Base-by-base conservation (phyloP, 177 flowering plant species). In the Vitis hybrid region DNA sequence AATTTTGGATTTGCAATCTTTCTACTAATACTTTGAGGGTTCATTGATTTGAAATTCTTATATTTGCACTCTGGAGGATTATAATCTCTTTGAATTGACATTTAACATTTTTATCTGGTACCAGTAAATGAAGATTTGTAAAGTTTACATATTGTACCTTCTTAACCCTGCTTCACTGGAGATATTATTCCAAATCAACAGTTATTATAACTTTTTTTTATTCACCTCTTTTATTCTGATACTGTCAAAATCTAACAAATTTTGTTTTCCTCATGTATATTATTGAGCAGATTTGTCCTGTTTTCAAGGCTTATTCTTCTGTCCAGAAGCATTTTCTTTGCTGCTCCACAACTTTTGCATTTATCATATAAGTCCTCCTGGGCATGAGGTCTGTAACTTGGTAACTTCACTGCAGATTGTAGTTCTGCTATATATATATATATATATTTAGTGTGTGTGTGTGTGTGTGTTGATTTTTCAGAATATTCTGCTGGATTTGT, bases 281-380 rank as follows among this genome's bases (percentile, higher is more conserved):
- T 56, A 31, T 74, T 78, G 58, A 66, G 75, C 90, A 88, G 93
- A 87, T 83, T 66, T 84, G 73, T 89, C 91, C 69, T 87, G 93
- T 71, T 89, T 89, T 65, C 91, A 87, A 83, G 91, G 93, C 52
- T 71, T 89, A 33, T 87, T 89, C 70, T 80, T 78, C 76, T 87
- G 86, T 77, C 89, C 87, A 13, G 91, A 89, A 76, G 86, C 86
- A 20, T 81, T 78, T 77, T 82, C 90, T 52, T 75, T 89, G 78
- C 82, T 89, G 73, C 86, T 85, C 51, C 87, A 87, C 75, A 89
- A 89, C 73, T 89, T 89, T 74, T 89, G 91, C 75, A 82, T 89
- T 53, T 89, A 87, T 75, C 93, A 89, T 59, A 87, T 89, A 22
- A 86, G 87, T 66, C 93, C 91, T 65, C 91, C 93, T 6, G 93